Percentiles rank a stretch among this genome's conserved stretches.
These are phyloP conservation scores for Wilcoxina mikolae DNA, from an alignment of 495 filamentous ascomycete species.

Conservation along the genomic window DNA sequence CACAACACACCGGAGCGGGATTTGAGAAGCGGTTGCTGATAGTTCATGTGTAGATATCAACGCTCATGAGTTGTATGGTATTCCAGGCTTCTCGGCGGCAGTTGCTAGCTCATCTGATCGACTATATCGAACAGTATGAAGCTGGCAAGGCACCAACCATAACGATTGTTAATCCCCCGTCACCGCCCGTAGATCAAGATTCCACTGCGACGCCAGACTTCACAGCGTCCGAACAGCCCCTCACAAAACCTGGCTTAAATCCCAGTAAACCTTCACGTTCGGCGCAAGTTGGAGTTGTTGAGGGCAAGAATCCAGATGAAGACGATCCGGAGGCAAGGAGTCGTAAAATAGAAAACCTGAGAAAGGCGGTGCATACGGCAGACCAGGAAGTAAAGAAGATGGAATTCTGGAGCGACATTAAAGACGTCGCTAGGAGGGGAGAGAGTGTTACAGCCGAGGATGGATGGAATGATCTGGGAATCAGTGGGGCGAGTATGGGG, in stretches of 20 bases:
- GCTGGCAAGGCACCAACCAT: neutral
- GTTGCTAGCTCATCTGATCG: conserved; percentile 51
- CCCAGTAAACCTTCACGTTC: conserved; percentile 13
- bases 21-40: neutral
- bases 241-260: neutral
- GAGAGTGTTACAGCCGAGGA: neutral
- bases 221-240: neutral
- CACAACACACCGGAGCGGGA: conserved; percentile 4
- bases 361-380: conserved; percentile 40
- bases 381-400: conserved; percentile 52
- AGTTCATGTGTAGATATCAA: conserved; percentile 42
- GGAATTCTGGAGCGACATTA: conserved; percentile 65
- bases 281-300: neutral
- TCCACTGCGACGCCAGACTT: neutral
- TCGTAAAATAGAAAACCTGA: conserved; percentile 1
- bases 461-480: conserved; percentile 2
- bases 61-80: conserved; percentile 72
- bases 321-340: neutral
- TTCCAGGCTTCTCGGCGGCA: conserved; percentile 78
- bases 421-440: conserved; percentile 36
- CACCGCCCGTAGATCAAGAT: neutral
- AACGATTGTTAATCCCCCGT: neutral
- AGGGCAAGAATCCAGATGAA: neutral
- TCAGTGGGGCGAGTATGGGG: conserved; percentile 4
- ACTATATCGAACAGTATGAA: conserved; percentile 6